Evolutionary conservation across 208 protist species (phyloP), one percentile per base, ranked within the genome.

Genomic region (Leishmania mexicana): DNA sequence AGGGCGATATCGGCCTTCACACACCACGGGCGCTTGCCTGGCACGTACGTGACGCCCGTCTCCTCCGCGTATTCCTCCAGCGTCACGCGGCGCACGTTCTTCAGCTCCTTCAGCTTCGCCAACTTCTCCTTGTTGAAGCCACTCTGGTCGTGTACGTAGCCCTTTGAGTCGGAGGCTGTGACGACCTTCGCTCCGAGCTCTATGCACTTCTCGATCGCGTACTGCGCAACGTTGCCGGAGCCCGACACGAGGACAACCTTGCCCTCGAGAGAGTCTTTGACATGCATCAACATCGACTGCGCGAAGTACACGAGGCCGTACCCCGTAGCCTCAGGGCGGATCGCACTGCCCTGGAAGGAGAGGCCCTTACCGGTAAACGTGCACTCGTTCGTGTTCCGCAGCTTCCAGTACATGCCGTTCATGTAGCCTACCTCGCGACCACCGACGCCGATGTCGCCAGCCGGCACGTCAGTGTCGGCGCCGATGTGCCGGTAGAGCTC

Each of bases 381-480:
- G 80, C 95, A 96, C 68, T 87, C 83, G 83, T 94, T 98, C 45
- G 85, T 86, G 85, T 97, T 94, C 40, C 78, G 84, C 65, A 99
- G 79, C 79, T 93, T 92, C 89, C 96, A 97, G 88, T 96, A 98
- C 88, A 95, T 89, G 76, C 97, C 96, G 80, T 92, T 96, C 85
- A 99, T 92, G 89, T 93, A 98, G 68, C 96, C 98, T 47, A 99
- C 95, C 86, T 99, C 97, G 35, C 93, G 78, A 57, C 79, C 87
- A 72, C 98, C 98, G 15, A 99, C 98, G 83, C 96, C 96, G 83
- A 99, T 99, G 84, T 99, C 98, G 49, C 98, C 98, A 6, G 98
- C 98, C 57, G 98, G 98, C 57, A 99, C 92, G 81, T 99, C 98
- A n/a, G 87, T 96, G 81, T 98, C 81, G 35, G 94, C 80, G 42